These are phyloP conservation scores for Vanderwaltozyma yarrowii DNA, from an alignment of 805 yeast species.

Conservation along the genomic window DNA sequence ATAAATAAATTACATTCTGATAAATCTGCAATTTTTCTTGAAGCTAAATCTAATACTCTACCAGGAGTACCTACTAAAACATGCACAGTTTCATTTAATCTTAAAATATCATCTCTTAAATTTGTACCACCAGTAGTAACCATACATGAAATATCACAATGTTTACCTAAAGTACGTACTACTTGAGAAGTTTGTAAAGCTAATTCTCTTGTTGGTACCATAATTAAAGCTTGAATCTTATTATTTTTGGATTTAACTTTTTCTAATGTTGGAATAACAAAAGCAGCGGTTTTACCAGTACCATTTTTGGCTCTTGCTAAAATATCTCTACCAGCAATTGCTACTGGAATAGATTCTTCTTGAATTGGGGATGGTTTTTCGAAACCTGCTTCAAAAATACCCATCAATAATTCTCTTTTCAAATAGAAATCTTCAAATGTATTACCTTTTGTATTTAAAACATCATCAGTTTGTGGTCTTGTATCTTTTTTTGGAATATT, in stretches of 20 bases:
- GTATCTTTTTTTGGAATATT: slow-evolving; percentile 75
- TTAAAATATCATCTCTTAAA: slow-evolving; percentile 84
- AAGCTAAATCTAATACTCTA: slow-evolving; percentile 87
- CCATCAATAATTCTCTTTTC: slow-evolving; percentile 92
- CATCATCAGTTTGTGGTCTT: slow-evolving; percentile 97
- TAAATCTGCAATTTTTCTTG: slow-evolving; percentile 78
- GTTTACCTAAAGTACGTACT: slow-evolving; percentile 90
- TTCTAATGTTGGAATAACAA: slow-evolving; percentile 87
- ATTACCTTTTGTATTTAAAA: slow-evolving; percentile 79
- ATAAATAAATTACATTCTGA: slow-evolving; percentile 79
- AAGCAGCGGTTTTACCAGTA: slow-evolving; percentile 97
- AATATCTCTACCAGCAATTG: slow-evolving; percentile 89
- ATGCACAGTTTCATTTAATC: slow-evolving; percentile 89
- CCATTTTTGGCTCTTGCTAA: slow-evolving; percentile 98
- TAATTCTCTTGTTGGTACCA: slow-evolving; percentile 96
- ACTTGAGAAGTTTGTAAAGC: slow-evolving; percentile 98
- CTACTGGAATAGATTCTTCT: slow-evolving; percentile 94
- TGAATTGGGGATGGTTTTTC: slow-evolving; percentile 98
- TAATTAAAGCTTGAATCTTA: slow-evolving; percentile 82
- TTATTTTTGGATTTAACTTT: slow-evolving; percentile 73
- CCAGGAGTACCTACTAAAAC: slow-evolving; percentile 97
- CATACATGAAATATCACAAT: slow-evolving; percentile 87
- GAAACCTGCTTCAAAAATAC: slow-evolving; percentile 97
- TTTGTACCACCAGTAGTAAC: slow-evolving; percentile 98
- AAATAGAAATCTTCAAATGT: slow-evolving; percentile 86